These are phyloP conservation scores for Striga asiatica DNA, from an alignment of 257 asterid genomes.

Conservation along the genomic window DNA sequence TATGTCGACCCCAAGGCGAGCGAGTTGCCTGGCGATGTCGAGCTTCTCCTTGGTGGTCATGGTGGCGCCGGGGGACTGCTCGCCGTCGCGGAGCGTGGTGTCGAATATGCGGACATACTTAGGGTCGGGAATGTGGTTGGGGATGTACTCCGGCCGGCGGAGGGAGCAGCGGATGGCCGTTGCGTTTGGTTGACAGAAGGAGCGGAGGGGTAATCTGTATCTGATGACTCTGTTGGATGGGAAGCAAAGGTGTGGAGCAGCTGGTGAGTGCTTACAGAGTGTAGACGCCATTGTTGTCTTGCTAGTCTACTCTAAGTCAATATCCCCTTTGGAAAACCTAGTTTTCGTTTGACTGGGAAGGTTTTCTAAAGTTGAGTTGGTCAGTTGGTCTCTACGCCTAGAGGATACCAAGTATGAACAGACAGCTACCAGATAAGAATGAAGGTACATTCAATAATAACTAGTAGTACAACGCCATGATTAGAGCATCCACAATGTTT, in stretches of 20 bases:
- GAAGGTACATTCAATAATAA: no score
- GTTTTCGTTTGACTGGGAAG: no score
- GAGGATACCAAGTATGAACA: no score
- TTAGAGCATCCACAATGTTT: no score
- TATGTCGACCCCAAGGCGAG: slow-evolving; percentile 84
- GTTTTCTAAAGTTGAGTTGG: no score
- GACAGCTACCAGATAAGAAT: no score
- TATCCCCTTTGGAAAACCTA: no score
- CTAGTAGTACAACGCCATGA: no score
- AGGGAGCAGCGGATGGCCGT: slow-evolving; percentile 44
- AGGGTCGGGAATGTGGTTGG: slow-evolving; percentile 70
- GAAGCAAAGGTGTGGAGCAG: background rate
- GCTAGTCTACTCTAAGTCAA: no score
- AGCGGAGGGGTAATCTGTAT: slow-evolving; percentile 14
- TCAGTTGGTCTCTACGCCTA: no score
- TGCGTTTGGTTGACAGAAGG: slow-evolving; percentile 8
- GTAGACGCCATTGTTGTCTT: slow-evolving; percentile 26
- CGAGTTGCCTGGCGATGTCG: slow-evolving; percentile 71
- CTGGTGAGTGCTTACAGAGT: slow-evolving; percentile 16
- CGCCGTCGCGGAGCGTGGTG: slow-evolving; percentile 97
- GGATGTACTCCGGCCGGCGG: slow-evolving; percentile 56
- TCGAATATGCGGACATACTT: slow-evolving; percentile 83
- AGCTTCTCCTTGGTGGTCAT: slow-evolving; percentile 91
- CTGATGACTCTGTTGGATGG: background rate
- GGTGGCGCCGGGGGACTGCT: slow-evolving; percentile 98